A percentile compares a stretch with the other conserved stretches of the same genome.
phyloP scores from a whole-genome alignment of 192 early-diverging fungal species.

The Cetraspora pellucida region DNA sequence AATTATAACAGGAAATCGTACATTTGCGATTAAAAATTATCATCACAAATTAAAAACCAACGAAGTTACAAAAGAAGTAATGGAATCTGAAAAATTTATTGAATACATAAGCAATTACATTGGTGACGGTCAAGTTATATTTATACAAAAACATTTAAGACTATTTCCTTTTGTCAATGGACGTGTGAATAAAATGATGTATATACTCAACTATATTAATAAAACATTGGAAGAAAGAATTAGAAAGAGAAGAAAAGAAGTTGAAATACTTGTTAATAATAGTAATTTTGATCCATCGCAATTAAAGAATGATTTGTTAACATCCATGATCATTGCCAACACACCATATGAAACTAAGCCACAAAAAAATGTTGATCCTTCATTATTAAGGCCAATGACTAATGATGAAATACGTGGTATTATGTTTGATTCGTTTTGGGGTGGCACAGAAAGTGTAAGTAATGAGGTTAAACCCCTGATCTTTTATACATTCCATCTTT shows the following conservation, averaged over 20 bases:
- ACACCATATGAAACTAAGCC: constrained; percentile 5
- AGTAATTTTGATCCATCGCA: not conserved
- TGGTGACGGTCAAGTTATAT: constrained; percentile 8
- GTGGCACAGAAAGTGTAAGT: constrained; percentile 6
- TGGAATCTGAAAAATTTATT: constrained; percentile 20
- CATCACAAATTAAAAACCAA: constrained; percentile 14
- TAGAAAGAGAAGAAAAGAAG: constrained; percentile 25
- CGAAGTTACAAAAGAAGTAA: not conserved
- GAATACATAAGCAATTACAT: not conserved
- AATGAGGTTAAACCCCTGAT: not conserved
- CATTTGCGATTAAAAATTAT: not conserved
- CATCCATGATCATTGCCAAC: constrained; percentile 17
- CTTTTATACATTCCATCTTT: not conserved
- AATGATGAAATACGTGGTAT: constrained; percentile 18
- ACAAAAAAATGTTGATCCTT: not conserved
- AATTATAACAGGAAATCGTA: constrained; percentile 15
- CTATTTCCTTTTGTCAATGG: constrained; percentile 1
- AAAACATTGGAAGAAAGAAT: constrained; percentile 5
- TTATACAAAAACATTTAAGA: constrained; percentile 15
- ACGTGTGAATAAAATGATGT: not conserved
- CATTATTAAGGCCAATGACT: constrained; percentile 9
- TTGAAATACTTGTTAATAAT: not conserved
- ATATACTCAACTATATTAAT: constrained; percentile 2
- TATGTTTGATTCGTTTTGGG: constrained; percentile 1
- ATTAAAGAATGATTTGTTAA: not conserved